Evolutionary conservation across 1,284 basidiomycete genomes (phyloP).

Genomic region (Cystobasidium sp.): DNA sequence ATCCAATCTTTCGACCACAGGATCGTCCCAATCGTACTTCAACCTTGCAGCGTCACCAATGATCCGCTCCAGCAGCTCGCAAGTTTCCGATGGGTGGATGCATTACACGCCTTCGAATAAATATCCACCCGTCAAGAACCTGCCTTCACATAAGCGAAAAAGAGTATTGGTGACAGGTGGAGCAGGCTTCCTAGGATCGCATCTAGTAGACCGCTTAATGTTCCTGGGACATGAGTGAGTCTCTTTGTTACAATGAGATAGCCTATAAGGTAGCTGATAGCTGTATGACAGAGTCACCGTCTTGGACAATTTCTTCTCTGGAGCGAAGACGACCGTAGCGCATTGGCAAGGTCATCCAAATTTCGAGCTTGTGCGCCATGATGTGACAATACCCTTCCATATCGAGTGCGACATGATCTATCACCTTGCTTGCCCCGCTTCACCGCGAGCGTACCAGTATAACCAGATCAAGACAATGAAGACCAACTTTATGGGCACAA

Average conservation of each 20-base stretch:
- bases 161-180: conserved; percentile 92
- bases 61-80: neutral
- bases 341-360: conserved; percentile 81
- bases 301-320: conserved; percentile 97
- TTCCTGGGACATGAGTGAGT: conserved; percentile 93
- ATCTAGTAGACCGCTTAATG: conserved; percentile 92
- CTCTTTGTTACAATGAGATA: neutral
- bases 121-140: conserved; percentile 87
- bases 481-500: conserved; percentile 94
- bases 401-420: conserved; percentile 97
- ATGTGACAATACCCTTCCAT: conserved; percentile 94
- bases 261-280: neutral
- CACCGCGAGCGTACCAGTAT: conserved; percentile 63
- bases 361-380: conserved; percentile 96
- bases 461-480: conserved; percentile 91
- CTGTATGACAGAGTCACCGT: conserved; percentile 60
- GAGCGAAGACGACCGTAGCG: conserved; percentile 83
- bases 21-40: neutral
- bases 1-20: conserved; percentile 4
- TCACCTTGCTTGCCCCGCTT: conserved; percentile 93
- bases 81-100: conserved; percentile 59
- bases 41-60: conserved; percentile 10
- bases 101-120: conserved; percentile 87
- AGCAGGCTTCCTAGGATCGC: conserved; percentile 96
- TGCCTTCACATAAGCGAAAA: conserved; percentile 77